Base-by-base conservation (phyloP, 1,139 yeast genomes). In the Nakaseomyces kungkrabaensis region DNA sequence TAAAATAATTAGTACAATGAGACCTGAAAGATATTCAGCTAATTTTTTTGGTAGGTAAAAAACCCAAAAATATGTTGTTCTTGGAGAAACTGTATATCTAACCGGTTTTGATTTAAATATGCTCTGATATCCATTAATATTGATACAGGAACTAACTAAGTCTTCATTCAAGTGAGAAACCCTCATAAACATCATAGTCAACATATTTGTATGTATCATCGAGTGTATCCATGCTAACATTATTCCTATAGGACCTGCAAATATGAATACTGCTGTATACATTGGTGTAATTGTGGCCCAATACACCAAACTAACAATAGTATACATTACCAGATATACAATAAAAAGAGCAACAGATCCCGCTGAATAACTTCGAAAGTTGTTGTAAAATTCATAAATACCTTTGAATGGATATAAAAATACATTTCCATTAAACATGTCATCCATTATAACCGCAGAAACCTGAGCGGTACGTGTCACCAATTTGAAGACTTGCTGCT, bases 151-250 rank as follows among this genome's bases (percentile, higher is more conserved):
- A 11, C 44, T 49, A n/a, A 57, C 56, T 31, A 61, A 26, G 10
- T 47, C 40, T 31, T 54, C 55, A 37, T 59, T 52, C 17, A 57
- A 50, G 48, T 61, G 65, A 5, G 61, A 51, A 31, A 59, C 49
- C 46, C 68, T 54, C 58, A 63, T 53, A 46, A 61, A 59, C 61
- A 63, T 53, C 65, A 63, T 59, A 5, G 66, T 56, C 9, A 65
- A 52, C 43, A 58, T 49, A 45, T 63, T 65, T n/a, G 63, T 54
- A 26, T 65, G 68, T 27, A 63, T 44, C 27, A 62, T 47, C 10
- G 64, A 56, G 49, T 63, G 68, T 8, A 59, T 41, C 47, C 57
- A 53, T 4, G 66, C 65, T n/a, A 63, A 43, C 6, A 54, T 50
- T 24, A 61, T 25, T 2, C 68, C 68, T 5, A 60, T 13, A 6